These are phyloP conservation scores for Rhizoctonia solani DNA, from an alignment of 1,284 basidiomycete genomes.

Conservation along the genomic window DNA sequence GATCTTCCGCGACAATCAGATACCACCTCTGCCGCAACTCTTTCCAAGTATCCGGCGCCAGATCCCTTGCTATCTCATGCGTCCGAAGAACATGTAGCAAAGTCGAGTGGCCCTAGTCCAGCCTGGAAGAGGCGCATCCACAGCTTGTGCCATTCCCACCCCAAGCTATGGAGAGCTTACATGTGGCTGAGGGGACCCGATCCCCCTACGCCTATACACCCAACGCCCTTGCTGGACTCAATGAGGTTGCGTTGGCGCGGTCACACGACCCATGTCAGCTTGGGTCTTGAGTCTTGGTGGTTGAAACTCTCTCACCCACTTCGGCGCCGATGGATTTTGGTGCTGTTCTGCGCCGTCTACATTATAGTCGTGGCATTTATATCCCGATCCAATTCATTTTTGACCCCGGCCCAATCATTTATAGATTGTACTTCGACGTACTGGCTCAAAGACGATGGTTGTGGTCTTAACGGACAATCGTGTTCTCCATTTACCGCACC, in stretches of 20 bases:
- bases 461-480: slow-evolving; percentile 70
- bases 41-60: background rate
- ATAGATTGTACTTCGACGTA: slow-evolving; percentile 71
- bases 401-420: slow-evolving; percentile 64
- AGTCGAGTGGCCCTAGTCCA: background rate
- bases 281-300: slow-evolving; percentile 31
- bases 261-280: background rate
- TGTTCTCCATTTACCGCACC: slow-evolving; percentile 70
- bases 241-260: slow-evolving; percentile 3
- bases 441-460: slow-evolving; percentile 70
- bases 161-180: background rate
- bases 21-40: background rate
- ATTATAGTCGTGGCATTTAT: slow-evolving; percentile 76
- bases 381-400: slow-evolving; percentile 69
- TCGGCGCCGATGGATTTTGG: slow-evolving; percentile 55
- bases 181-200: slow-evolving; percentile 26
- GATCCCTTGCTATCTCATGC: background rate
- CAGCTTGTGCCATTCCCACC: background rate
- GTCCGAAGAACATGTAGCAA: background rate
- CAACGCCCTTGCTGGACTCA: slow-evolving; percentile 25
- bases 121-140: background rate
- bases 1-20: background rate
- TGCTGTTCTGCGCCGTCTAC: slow-evolving; percentile 62
- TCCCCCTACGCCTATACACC: slow-evolving; percentile 24
- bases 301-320: slow-evolving; percentile 6